Base-by-base conservation (phyloP, 2,329 filamentous ascomycete species). In the Ascochyta rabiei region DNA sequence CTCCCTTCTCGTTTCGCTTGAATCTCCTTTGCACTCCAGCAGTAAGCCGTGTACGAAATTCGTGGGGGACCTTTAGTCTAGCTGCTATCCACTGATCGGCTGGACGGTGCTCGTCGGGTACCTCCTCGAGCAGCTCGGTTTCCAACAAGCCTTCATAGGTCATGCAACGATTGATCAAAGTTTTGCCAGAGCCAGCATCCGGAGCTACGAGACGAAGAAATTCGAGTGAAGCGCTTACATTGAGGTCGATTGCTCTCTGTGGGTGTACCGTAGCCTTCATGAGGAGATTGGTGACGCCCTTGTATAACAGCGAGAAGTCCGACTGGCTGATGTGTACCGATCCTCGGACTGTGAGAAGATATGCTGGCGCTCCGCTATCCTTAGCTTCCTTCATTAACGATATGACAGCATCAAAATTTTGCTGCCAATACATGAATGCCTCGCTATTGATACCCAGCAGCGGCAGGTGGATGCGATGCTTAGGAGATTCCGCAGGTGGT, bases 401-500 rank as follows among this genome's bases (percentile, higher is more conserved):
- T 57, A 82, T 78, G 9, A 88, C 79, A 31, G 82, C 79, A 35
- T 84, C 75, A 64, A 87, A 87, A 57, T 89, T 89, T 2, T 80
- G 77, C 19, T 82, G 80, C 86, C 86, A 89, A 72, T 89, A 86
- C 79, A 88, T 88, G 74, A 89, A 89, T 0, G 85, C 86, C 70
- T 89, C 87, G 6, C 81, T 84, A 43, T 87, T 87, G 66, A 89
- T 85, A 3, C 82, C 83, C 6, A 89, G 77, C 7, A 89, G 66
- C 5, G 86, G 86, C 12, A 81, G 78, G 33, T 76, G 75, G 39
- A 83, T 80, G 15, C 78, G 76, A 51, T 82, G 76, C 4, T 77
- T 63, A 1, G 76, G 73, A 16, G 79, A 75, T 26, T 81, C 78
- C 4, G 69, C 67, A 1, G 73, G 69, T 48, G 80, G 60, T 63